Conservation (phyloP, 2,329 filamentous ascomycete genomes). For the Epichloe hybrida region DNA sequence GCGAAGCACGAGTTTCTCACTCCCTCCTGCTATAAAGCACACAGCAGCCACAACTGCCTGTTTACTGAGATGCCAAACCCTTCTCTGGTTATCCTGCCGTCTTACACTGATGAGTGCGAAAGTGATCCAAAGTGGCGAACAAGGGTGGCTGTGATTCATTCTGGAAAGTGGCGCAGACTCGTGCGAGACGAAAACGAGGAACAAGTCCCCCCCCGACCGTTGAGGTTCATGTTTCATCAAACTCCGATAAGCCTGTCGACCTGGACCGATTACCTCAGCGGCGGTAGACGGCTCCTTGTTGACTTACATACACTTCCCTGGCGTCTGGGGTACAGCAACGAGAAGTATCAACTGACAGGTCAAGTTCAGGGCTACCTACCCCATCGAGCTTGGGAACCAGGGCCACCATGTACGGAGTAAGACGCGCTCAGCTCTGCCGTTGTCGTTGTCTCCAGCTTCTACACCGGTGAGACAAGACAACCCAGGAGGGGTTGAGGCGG, state of each 20-base stretch:
- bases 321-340: background rate
- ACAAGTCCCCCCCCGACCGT: background rate
- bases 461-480: background rate
- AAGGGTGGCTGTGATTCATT: background rate
- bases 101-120: background rate
- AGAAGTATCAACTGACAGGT: slow-evolving; percentile 1
- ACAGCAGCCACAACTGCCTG: background rate
- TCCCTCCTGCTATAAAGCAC: background rate
- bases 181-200: background rate
- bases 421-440: background rate
- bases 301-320: background rate
- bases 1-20: background rate
- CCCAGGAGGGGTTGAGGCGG: background rate
- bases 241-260: background rate
- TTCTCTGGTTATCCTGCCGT: background rate
- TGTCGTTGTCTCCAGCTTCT: background rate
- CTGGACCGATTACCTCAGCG: background rate
- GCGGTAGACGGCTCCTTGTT: background rate
- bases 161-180: background rate
- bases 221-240: slow-evolving; percentile 1
- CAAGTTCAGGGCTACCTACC: background rate
- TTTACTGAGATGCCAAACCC: background rate
- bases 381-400: background rate
- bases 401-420: background rate
- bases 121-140: background rate